Evolutionary conservation across 139 green algal genomes (phyloP), one percentile per base, ranked within the genome.

Genomic region (Edaphochlamys debaryana): DNA sequence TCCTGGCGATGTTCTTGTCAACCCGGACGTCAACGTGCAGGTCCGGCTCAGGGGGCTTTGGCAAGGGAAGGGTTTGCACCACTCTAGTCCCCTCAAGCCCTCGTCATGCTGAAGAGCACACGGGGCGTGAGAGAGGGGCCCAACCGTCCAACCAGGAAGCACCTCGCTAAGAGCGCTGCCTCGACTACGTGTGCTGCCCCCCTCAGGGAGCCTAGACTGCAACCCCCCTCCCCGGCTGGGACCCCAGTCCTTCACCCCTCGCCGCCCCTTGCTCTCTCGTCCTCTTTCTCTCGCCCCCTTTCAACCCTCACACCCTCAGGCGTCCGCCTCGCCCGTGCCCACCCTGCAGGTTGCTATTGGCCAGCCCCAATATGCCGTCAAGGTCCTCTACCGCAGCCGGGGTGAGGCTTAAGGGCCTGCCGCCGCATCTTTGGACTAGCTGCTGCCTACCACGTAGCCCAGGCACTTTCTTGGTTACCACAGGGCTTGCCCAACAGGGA

Each of bases 381-480:
- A 37, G 27, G 30, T 84, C 42, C 78, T 84, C 36, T 84, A 84
- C 37, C 78, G 78, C 36, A 67, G 66, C 34, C 78, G 78, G 0
- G 78, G 66, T 6, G 11, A 32, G 0, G 32, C 63, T 25, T 22
- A 29, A 17, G 20, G 25, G 9, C 20, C 23, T 17, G 50, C 50
- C 2, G 4, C 50, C 50, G 50, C 11, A 54, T 54, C 15, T 9
- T 23, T 54, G 48, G 48, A 54, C 11, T 9, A 9, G 9, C 11
- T 23, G 11, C 9, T 54, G 48, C 11, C 48, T 23, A 15, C 48
- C 15, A 23, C 48, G 48, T 15, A 54, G 48, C 11, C 11, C 48
- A 54, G 9, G 11, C 48, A 23, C 11, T 54, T 54, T 54, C 48
- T 54, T 54, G 48, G 48, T 54, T 54, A 54, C 11, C 48, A 15